Evolutionary conservation across 169 alveolate genomes (phyloP).

Genomic region (Plasmodium sp.): DNA sequence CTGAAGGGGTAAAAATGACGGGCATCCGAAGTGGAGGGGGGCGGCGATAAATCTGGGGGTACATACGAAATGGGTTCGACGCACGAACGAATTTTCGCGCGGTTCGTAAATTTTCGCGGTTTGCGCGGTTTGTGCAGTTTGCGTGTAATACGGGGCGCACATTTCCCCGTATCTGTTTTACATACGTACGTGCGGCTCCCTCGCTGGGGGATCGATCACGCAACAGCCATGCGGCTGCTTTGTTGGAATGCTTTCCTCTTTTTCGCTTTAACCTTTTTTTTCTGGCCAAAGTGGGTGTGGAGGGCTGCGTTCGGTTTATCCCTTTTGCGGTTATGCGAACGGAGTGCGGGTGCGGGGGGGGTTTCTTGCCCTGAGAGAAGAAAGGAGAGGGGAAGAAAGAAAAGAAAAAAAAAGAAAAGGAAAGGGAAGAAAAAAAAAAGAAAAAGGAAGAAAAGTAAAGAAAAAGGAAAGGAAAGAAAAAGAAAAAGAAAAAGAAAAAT

Average conservation of each 20-base stretch:
- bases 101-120: neutral
- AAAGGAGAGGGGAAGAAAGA: neutral
- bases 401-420: too few relatives aligned
- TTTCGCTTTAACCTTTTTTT: neutral
- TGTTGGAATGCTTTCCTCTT: neutral
- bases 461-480: too few relatives aligned
- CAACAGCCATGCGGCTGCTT: neutral
- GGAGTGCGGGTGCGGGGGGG: neutral
- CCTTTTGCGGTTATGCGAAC: neutral
- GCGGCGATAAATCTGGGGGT: neutral
- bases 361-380: neutral
- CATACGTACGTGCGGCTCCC: neutral
- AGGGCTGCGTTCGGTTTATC: neutral
- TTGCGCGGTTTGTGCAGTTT: too few relatives aligned
- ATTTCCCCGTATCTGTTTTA: neutral
- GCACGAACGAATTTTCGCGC: neutral
- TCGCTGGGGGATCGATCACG: neutral
- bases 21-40: neutral
- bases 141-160: neutral
- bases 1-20: neutral
- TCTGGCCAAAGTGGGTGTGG: neutral
- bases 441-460: too few relatives aligned
- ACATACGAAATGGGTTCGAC: neutral
- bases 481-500: too few relatives aligned
- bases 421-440: too few relatives aligned